These are phyloP conservation scores for Ploettnerulaceae sp. DNA, from an alignment of 2,329 filamentous ascomycete species.

Conservation along the genomic window DNA sequence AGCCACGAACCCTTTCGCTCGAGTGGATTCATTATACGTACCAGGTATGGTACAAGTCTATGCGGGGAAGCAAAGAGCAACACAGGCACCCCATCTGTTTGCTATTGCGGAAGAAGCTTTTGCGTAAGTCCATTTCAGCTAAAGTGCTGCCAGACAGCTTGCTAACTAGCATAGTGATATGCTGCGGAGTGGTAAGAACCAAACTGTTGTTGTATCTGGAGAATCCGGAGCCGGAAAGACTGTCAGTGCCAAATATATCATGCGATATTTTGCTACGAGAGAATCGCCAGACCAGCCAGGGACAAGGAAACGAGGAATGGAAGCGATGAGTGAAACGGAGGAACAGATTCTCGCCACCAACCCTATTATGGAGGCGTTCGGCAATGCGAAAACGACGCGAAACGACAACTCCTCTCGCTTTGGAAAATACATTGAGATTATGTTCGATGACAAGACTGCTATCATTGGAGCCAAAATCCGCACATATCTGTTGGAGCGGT, in stretches of 20 bases:
- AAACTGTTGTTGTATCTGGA: conserved; percentile 98
- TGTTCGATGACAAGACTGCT: conserved; percentile 93
- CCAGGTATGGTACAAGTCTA: conserved; percentile 99
- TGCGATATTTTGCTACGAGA: conserved; percentile 98
- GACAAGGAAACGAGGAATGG: conserved; percentile 69
- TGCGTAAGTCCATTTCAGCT: conserved; percentile 57
- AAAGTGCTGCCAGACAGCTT: not conserved
- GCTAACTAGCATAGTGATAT: conserved; percentile 70
- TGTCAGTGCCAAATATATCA: conserved; percentile 99
- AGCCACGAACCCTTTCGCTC: conserved; percentile 94
- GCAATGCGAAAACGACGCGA: conserved; percentile 98
- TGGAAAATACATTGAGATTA: conserved; percentile 99
- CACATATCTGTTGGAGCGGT: conserved; percentile 91
- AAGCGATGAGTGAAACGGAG: conserved; percentile 93
- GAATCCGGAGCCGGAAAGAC: conserved; percentile 99
- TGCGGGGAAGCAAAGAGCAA: conserved; percentile 91
- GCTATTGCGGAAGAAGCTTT: conserved; percentile 99
- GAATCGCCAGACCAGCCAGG: conserved; percentile 86
- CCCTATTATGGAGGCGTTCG: conserved; percentile 99
- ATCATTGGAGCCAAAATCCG: conserved; percentile 98
- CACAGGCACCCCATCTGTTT: conserved; percentile 95
- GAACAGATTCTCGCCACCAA: conserved; percentile 98
- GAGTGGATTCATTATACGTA: conserved; percentile 96
- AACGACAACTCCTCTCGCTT: conserved; percentile 99
- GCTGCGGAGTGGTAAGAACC: conserved; percentile 91